Base-by-base conservation (phyloP, 163 green algal genomes). In the Chlorella variabilis region DNA sequence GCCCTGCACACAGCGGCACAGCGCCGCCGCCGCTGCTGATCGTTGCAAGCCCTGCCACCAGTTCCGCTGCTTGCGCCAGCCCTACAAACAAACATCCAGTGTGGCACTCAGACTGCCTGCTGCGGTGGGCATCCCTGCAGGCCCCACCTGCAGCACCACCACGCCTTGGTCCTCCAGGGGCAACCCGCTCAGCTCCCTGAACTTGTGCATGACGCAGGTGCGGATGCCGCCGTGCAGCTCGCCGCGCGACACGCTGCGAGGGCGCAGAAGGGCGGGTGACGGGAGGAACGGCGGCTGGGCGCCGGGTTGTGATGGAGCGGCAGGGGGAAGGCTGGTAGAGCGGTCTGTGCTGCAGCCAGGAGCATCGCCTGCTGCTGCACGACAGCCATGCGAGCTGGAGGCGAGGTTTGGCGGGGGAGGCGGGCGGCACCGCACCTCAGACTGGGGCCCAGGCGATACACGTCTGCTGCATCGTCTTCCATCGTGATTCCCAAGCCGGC, bases 141-240 rank as follows among this genome's bases (percentile, higher is more conserved):
- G 8, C n/a, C 31, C 34, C 73, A 89, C 90, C 88, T 93, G 84
- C 56, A 95, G 73, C 8, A 93, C 54, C 2, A 89, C 75, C 18
- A 94, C 71, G 0, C 91, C 91, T 1, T 81, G 83, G 27, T 87
- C 65, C 29, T 87, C 80, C 27, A 83, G 29, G 11, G 65, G 56
- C 31, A 91, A 20, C 3, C 67, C 77, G 7, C 36, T 33, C 21
- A 59, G 80, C n/a, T 74, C 65, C 1, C 69, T 73, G 66, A 93
- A 83, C 4, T 63, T 42, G 33, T 92, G 71, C 51, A 90, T 42
- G 6, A 91, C 27, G 3, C 76, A 36, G 42, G 27, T 39, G 18
- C 88, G 83, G 8, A 90, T 86, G 15, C 76, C 76, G 1, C 71
- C 66, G 70, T 93, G 91, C 48, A 94, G 74, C n/a, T 20, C 18